Conservation (phyloP, 805 yeast genomes). For the Hemisphaericaspora nanyangensis region DNA sequence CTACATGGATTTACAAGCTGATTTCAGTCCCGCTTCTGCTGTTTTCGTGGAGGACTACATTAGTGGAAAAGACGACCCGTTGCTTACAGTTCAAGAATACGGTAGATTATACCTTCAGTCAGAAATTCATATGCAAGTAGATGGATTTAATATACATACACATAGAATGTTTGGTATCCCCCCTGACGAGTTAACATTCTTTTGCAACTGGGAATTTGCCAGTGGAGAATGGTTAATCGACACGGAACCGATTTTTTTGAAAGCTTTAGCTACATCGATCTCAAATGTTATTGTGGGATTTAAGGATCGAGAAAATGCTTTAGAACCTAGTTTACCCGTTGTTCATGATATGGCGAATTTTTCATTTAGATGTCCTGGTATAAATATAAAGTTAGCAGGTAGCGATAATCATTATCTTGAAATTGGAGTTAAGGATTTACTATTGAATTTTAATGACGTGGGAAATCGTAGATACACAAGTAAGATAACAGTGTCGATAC, state of each 20-base stretch:
- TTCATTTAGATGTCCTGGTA: slow-evolving; percentile 47
- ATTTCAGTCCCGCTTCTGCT: slow-evolving; percentile 55
- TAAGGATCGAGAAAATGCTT: slow-evolving; percentile 71
- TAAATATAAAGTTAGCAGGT: slow-evolving; percentile 37
- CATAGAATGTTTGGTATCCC: slow-evolving; percentile 93
- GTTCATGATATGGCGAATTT: slow-evolving; percentile 70
- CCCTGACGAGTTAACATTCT: slow-evolving; percentile 82
- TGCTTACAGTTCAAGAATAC: slow-evolving; percentile 24
- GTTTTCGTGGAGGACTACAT: slow-evolving; percentile 25
- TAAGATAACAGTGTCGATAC: slow-evolving; percentile 48
- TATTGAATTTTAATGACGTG: slow-evolving; percentile 59
- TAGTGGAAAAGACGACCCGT: slow-evolving; percentile 18
- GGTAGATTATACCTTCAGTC: slow-evolving; percentile 8
- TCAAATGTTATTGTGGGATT: slow-evolving; percentile 58
- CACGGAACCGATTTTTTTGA: slow-evolving; percentile 45
- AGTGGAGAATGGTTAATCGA: slow-evolving; percentile 56
- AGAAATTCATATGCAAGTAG: slow-evolving; percentile 48
- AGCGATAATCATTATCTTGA: slow-evolving; percentile 5
- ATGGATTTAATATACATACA: slow-evolving; percentile 68
- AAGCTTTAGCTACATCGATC: slow-evolving; percentile 40
- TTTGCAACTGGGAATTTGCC: slow-evolving; percentile 85
- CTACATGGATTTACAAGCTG: slow-evolving; percentile 88
- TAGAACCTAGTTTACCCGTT: slow-evolving; percentile 52
- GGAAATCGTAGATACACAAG: slow-evolving; percentile 63
- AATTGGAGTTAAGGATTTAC: slow-evolving; percentile 17